Evolutionary conservation across 306 rosid genomes (phyloP), one percentile per base, ranked within the genome.

Genomic region (Begonia fuchsioides): DNA sequence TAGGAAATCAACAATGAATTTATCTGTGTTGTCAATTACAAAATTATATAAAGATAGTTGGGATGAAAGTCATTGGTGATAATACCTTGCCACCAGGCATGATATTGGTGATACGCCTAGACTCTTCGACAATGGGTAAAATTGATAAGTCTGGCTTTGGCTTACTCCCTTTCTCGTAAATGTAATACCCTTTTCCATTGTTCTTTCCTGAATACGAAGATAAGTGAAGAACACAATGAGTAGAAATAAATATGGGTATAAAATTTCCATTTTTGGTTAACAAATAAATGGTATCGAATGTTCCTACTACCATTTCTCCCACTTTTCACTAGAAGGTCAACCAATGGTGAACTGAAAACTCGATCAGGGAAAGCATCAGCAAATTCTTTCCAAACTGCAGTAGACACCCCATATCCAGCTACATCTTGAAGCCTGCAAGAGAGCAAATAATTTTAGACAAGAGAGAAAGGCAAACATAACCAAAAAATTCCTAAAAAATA

Each of bases 121-220:
- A 82, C 66, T 92, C 87, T 69, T 79, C 88, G 19, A 92, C 41
- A 18, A 85, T 61, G 43, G 94, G 83, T 32, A 58, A 72, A 56
- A 92, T 50, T 10, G 93, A 77, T 47, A 39, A 70, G 64, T 92
- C 98, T 1, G 96, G 94, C 63, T 79, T 75, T 55, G 98, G 98
- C 57, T n/a, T 73, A 80, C 86, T 73, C 46, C 93, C 96, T 78
- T 64, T 85, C 67, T 77, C 83, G 58, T 77, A 82, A 45, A 59
- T 52, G 71, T 85, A 92, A 66, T 56, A 92, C 16, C 98, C 96
- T 71, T 73, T 80, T 50, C 96, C 94, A 56, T 92, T 92, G 80
- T 76, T 82, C 74, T 92, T 92, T 38, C 96, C 95, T 85, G 53
- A 19, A 26, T 26, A 26, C 35, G 0, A 26, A 26, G 8, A 26